Evolutionary conservation across 331 rosid genomes (phyloP).

Genomic region (Arachis monticola): DNA sequence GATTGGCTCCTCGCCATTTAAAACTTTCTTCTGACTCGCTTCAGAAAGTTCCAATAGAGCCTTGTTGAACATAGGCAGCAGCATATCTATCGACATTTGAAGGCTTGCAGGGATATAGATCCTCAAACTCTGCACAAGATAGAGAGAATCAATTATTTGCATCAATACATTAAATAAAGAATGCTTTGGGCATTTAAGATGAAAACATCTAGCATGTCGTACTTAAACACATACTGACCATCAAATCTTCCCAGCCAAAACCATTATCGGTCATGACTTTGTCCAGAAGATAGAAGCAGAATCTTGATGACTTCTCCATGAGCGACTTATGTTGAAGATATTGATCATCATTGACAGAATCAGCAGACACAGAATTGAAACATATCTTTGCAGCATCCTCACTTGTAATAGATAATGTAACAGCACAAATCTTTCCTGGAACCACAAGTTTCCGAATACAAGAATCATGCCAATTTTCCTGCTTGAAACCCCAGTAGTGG

Average conservation of each 20-base stretch:
- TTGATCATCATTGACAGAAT: constrained; percentile 44
- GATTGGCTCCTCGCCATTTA: constrained; percentile 56
- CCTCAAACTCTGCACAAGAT: constrained; percentile 71
- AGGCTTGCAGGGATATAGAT: constrained; percentile 69
- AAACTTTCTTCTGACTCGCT: constrained; percentile 44
- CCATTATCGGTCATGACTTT: constrained; percentile 51
- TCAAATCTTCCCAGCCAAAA: constrained; percentile 76
- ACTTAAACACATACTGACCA: constrained; percentile 58
- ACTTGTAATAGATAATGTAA: constrained; percentile 59
- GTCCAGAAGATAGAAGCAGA: constrained; percentile 78
- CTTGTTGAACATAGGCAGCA: constrained; percentile 55
- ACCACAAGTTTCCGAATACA: constrained; percentile 75
- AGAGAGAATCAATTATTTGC: constrained; percentile 32
- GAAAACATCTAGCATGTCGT: neutral
- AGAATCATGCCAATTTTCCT: constrained; percentile 71
- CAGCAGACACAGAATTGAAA: constrained; percentile 43
- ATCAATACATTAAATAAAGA: constrained; percentile 1
- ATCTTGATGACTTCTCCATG: constrained; percentile 66
- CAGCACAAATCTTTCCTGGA: constrained; percentile 67
- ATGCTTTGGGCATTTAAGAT: constrained; percentile 10
- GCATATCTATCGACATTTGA: constrained; percentile 53
- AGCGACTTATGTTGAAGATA: constrained; percentile 45
- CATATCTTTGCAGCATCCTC: constrained; percentile 63
- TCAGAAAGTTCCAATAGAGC: constrained; percentile 64
- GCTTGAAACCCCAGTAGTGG: constrained; percentile 69